Conservation (phyloP, 2,329 filamentous ascomycete genomes). For the Cytospora piceae region DNA sequence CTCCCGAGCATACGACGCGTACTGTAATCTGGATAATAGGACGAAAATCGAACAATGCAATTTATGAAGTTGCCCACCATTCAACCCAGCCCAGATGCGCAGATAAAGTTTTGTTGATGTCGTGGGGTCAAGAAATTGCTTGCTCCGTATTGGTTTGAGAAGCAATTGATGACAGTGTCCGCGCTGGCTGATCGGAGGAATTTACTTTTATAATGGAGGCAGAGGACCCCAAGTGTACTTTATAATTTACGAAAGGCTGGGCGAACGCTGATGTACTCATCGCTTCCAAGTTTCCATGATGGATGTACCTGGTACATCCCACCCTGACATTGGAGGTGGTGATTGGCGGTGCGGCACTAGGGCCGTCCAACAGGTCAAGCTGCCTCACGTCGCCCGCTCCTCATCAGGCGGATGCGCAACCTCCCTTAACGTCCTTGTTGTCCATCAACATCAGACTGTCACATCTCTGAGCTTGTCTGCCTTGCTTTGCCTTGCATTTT, state of each 20-base stretch:
- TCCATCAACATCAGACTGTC: slow-evolving; percentile 1
- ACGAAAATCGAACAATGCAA: neutral
- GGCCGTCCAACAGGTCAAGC: neutral
- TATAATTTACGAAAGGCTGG: neutral
- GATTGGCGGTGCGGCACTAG: slow-evolving; percentile 3
- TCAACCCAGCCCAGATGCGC: neutral
- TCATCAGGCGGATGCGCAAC: neutral
- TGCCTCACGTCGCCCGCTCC: slow-evolving; percentile 2
- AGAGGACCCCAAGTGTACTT: neutral
- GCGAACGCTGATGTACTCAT: neutral
- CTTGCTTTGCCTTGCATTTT: neutral
- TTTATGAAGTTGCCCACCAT: neutral
- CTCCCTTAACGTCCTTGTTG: neutral
- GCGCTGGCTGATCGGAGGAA: neutral
- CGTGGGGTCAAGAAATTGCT: slow-evolving; percentile 17
- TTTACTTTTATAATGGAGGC: neutral
- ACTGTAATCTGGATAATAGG: neutral
- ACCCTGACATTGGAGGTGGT: neutral
- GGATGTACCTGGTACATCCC: slow-evolving; percentile 1
- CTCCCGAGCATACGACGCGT: neutral
- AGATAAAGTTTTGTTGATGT: neutral
- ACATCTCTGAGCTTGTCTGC: neutral
- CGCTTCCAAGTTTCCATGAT: neutral
- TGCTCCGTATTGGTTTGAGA: slow-evolving; percentile 19
- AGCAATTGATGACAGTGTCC: slow-evolving; percentile 19